Evolutionary conservation across 2,329 filamentous ascomycete species (phyloP).

Genomic region (Fusarium camptoceras): DNA sequence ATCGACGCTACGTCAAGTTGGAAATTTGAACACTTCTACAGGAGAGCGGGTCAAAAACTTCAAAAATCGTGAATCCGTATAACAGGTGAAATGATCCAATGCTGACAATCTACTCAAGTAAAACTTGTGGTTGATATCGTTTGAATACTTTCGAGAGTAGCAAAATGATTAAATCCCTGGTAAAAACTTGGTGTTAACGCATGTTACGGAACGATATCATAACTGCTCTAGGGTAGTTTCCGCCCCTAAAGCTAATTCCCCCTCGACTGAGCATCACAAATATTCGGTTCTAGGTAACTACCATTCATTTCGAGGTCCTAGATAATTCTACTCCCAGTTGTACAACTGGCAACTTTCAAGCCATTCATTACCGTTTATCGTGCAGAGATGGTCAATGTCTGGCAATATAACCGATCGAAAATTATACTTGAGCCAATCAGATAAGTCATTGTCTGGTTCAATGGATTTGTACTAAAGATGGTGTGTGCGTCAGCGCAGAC

Average conservation of each 20-base stretch:
- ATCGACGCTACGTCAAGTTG: no score
- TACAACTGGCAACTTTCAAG: accelerated
- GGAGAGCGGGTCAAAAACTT: accelerated
- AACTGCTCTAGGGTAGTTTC: background rate
- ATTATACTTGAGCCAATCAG: accelerated
- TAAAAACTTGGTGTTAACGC: background rate
- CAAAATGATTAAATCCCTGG: no score
- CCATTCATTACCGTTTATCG: accelerated
- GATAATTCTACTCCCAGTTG: background rate
- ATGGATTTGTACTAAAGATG: no score
- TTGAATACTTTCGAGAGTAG: no score
- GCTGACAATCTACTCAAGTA: accelerated
- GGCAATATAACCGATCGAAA: accelerated
- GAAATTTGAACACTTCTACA: accelerated
- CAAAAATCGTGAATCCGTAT: no score
- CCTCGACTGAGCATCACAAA: background rate
- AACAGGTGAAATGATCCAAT: no score
- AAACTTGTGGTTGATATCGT: no score
- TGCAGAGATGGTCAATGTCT: accelerated
- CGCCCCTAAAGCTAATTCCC: background rate
- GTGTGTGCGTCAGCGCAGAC: no score
- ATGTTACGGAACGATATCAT: no score
- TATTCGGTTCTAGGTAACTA: background rate
- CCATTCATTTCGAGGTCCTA: accelerated
- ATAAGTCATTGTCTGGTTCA: no score